Conservation (phyloP, 805 yeast genomes). For the Wilhelminamyces savonicus region DNA sequence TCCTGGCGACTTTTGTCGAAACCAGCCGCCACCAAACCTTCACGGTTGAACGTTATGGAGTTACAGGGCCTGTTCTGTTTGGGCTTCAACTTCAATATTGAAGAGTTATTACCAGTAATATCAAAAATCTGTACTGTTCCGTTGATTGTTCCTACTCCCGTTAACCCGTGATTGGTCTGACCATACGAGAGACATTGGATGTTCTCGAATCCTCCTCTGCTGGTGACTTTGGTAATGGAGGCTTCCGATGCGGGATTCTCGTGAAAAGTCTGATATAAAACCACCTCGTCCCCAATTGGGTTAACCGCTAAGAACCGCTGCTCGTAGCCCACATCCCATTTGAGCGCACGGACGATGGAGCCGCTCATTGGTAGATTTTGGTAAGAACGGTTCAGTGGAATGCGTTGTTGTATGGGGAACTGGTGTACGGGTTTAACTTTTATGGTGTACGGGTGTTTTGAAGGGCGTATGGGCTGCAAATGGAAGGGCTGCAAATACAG, state of each 20-base stretch:
- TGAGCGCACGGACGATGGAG: slow-evolving; percentile 48
- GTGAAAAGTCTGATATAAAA: slow-evolving; percentile 50
- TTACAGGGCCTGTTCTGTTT: slow-evolving; percentile 72
- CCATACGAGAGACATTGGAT: slow-evolving; percentile 67
- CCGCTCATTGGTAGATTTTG: slow-evolving; percentile 42
- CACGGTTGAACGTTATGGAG: slow-evolving; percentile 59
- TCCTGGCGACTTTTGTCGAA: slow-evolving; percentile 75
- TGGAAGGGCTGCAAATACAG: too few species aligned
- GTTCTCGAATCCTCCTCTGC: slow-evolving; percentile 58
- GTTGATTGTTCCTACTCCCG: slow-evolving; percentile 69
- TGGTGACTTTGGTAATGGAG: slow-evolving; percentile 44
- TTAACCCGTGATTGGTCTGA: slow-evolving; percentile 45
- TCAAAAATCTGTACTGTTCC: slow-evolving; percentile 64
- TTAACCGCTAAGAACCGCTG: slow-evolving; percentile 63
- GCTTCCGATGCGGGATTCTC: slow-evolving; percentile 42
- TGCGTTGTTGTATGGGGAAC: too few species aligned
- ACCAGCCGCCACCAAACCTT: slow-evolving; percentile 68
- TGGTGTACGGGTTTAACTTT: too few species aligned
- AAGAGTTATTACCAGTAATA: slow-evolving; percentile 33
- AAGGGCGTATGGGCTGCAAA: too few species aligned
- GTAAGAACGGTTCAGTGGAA: too few species aligned
- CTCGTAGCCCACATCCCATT: slow-evolving; percentile 52
- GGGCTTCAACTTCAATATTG: slow-evolving; percentile 44
- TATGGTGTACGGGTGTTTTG: too few species aligned
- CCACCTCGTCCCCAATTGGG: slow-evolving; percentile 76